Conservation (phyloP, 257 asterid genomes). For the Buddleja alternifolia region DNA sequence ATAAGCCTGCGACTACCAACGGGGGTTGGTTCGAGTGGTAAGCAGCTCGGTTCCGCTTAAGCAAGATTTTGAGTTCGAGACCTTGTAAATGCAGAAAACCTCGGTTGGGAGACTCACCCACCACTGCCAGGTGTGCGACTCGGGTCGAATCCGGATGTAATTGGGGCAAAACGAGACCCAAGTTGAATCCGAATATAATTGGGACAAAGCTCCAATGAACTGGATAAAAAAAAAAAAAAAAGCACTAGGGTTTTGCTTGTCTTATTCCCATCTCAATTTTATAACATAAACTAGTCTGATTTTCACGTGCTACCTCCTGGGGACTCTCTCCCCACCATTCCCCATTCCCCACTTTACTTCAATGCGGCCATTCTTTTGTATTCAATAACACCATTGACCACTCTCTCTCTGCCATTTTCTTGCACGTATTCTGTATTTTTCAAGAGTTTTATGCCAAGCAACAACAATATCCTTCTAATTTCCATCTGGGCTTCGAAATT, state of each 20-base stretch:
- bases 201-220: too few relatives aligned
- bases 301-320: constrained; percentile 61
- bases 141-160: too few relatives aligned
- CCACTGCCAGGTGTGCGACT: too few relatives aligned
- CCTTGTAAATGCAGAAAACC: too few relatives aligned
- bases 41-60: too few relatives aligned
- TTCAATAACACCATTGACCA: constrained; percentile 45
- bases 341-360: constrained; percentile 46
- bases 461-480: neutral
- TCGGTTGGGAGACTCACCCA: too few relatives aligned
- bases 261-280: constrained; percentile 30
- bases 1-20: too few relatives aligned
- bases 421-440: constrained; percentile 14
- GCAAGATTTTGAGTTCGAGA: too few relatives aligned
- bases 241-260: constrained; percentile 24
- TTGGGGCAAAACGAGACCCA: too few relatives aligned
- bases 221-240: too few relatives aligned
- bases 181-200: too few relatives aligned
- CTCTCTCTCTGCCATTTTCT: constrained; percentile 38
- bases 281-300: constrained; percentile 31
- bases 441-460: neutral
- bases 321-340: constrained; percentile 39
- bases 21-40: too few relatives aligned
- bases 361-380: constrained; percentile 42
- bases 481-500: constrained; percentile 3